These are phyloP conservation scores for Coemansia sp. DNA, from an alignment of 192 early-diverging fungal genomes.

Conservation along the genomic window DNA sequence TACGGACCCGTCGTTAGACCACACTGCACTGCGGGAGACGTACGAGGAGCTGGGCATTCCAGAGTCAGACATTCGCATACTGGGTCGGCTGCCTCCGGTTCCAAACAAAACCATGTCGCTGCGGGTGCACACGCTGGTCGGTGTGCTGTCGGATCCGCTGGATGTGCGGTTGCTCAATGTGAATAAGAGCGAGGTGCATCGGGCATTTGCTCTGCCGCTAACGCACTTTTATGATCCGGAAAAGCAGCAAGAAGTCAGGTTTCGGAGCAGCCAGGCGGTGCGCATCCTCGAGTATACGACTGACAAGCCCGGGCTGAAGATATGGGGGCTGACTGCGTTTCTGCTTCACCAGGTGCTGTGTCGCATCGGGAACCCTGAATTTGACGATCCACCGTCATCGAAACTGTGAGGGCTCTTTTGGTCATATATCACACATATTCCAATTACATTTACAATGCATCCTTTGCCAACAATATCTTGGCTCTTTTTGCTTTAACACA, in stretches of 20 bases:
- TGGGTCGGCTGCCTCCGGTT: conserved; percentile 61
- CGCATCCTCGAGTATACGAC: conserved; percentile 61
- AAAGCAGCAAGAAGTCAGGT: conserved; percentile 42
- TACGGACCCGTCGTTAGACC: conserved; percentile 54
- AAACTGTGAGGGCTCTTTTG: too few species aligned
- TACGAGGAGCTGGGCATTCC: conserved; percentile 70
- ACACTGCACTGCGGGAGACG: conserved; percentile 78
- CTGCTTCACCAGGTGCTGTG: conserved; percentile 60
- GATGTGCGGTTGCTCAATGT: conserved; percentile 46
- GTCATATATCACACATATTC: too few species aligned
- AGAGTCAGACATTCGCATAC: conserved; percentile 47
- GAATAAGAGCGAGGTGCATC: conserved; percentile 67
- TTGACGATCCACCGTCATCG: conserved; percentile 3
- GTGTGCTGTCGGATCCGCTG: conserved; percentile 50
- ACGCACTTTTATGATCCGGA: conserved; percentile 58
- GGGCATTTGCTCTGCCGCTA: conserved; percentile 67
- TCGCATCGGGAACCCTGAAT: conserved; percentile 9
- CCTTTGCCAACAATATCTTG: too few species aligned
- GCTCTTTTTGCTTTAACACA: too few species aligned
- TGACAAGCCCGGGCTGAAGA: conserved; percentile 52
- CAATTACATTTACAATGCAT: too few species aligned
- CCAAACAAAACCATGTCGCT: conserved; percentile 61
- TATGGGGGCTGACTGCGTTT: conserved; percentile 83
- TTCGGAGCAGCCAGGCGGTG: conserved; percentile 52
- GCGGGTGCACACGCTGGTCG: conserved; percentile 63